Conservation (phyloP, 768 basidiomycete species). For the Calocybe cyanea region DNA sequence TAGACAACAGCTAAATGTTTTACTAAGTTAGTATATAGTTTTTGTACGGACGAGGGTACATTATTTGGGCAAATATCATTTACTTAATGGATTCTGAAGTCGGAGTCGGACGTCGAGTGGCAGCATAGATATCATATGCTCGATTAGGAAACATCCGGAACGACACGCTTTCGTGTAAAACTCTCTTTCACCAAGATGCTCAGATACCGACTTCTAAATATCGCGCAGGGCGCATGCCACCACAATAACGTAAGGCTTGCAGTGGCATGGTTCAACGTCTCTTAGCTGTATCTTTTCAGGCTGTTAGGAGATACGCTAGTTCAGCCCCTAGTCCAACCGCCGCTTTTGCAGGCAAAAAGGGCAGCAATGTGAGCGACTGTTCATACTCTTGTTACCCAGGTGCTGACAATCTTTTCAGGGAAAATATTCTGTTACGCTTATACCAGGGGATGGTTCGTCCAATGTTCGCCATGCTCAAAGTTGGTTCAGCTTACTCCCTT, state of each 20-base stretch:
- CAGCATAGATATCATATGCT: slow-evolving; percentile 8
- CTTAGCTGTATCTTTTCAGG: slow-evolving; percentile 13
- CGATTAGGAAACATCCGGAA: slow-evolving; percentile 13
- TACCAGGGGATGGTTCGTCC: slow-evolving; percentile 88
- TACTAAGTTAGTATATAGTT: slow-evolving; percentile 53
- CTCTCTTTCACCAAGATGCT: slow-evolving; percentile 47
- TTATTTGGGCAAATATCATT: not conserved
- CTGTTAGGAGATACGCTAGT: slow-evolving; percentile 57
- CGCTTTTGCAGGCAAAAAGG: slow-evolving; percentile 88
- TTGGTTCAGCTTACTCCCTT: slow-evolving; percentile 12
- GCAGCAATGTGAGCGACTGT: slow-evolving; percentile 62
- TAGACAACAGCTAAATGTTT: slow-evolving; percentile 82
- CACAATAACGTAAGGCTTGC: slow-evolving; percentile 41
- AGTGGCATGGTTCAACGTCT: not conserved
- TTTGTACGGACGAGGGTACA: not conserved
- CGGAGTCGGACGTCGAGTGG: not conserved
- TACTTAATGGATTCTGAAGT: not conserved
- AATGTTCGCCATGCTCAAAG: slow-evolving; percentile 4
- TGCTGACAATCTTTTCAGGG: slow-evolving; percentile 50
- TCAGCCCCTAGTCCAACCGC: slow-evolving; percentile 73
- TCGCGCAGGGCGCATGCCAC: slow-evolving; percentile 50
- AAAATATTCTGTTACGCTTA: slow-evolving; percentile 93
- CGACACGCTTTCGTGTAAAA: slow-evolving; percentile 14
- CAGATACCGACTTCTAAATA: slow-evolving; percentile 47
- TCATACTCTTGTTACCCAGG: not conserved